A percentile compares a stretch with the other conserved stretches of the same genome.
These are phyloP conservation scores for Imleria badia DNA, from an alignment of 768 basidiomycete genomes.

Conservation along the genomic window DNA sequence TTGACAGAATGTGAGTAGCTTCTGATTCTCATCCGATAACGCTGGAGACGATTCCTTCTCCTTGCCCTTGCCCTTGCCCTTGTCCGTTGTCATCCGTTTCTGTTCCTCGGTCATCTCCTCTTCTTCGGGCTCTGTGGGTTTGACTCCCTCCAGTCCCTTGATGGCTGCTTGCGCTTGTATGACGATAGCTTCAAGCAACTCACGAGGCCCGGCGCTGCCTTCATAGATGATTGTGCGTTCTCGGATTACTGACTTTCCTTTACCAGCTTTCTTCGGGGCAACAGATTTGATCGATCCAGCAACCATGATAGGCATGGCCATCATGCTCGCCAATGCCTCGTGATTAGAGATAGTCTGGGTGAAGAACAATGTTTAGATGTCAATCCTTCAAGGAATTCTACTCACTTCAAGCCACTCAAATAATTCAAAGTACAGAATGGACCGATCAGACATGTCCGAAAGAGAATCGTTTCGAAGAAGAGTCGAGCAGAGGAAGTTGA, in stretches of 20 bases:
- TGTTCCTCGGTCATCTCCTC: slow-evolving; percentile 85
- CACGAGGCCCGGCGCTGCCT: slow-evolving; percentile 87
- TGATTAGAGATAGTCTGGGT: slow-evolving; percentile 86
- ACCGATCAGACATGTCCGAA: slow-evolving; percentile 90
- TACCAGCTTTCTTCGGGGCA: slow-evolving; percentile 52
- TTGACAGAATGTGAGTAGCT: slow-evolving; percentile 77
- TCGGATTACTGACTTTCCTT: slow-evolving; percentile 52
- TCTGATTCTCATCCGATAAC: slow-evolving; percentile 71
- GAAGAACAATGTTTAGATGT: slow-evolving; percentile 3
- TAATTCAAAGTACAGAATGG: slow-evolving; percentile 81
- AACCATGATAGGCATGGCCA: slow-evolving; percentile 97
- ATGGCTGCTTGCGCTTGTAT: slow-evolving; percentile 92
- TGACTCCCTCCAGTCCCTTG: slow-evolving; percentile 76
- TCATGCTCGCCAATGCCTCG: slow-evolving; percentile 91
- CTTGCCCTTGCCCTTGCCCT: slow-evolving; percentile 62
- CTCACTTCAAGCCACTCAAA: slow-evolving; percentile 90
- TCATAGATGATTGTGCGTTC: slow-evolving; percentile 88
- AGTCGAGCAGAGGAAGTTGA: slow-evolving; percentile 84
- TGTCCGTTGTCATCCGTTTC: slow-evolving; percentile 78
- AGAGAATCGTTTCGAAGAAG: slow-evolving; percentile 90
- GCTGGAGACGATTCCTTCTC: slow-evolving; percentile 43
- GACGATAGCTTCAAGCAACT: slow-evolving; percentile 86
- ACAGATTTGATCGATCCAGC: slow-evolving; percentile 64
- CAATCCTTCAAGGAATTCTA: neutral
- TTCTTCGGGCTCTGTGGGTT: slow-evolving; percentile 44